phyloP scores from a whole-genome alignment of 129 eudicot genomes.

The Deinandra increscens region DNA sequence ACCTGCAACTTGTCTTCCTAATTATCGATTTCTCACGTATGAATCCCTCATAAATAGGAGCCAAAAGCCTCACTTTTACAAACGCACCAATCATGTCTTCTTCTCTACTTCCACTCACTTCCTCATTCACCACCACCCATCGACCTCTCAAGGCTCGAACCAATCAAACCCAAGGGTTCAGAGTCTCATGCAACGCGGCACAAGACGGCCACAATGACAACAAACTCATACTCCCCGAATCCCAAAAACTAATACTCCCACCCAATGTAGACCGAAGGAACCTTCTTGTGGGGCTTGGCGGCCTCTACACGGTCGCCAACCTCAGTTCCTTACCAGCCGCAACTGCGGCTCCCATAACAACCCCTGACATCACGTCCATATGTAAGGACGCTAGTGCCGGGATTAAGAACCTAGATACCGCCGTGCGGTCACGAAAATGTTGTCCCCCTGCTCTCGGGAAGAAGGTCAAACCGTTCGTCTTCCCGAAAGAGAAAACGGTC shows the following conservation, averaged over 20 bases:
- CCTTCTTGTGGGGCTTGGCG: no score
- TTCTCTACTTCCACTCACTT: neutral
- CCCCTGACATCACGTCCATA: conserved; percentile 17
- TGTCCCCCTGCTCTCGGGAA: neutral
- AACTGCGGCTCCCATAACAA: conserved; percentile 24
- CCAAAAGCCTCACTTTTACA: neutral
- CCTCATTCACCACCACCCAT: neutral
- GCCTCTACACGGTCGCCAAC: conserved; percentile 18
- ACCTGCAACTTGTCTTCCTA: no score
- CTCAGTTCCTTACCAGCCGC: neutral
- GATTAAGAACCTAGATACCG: neutral
- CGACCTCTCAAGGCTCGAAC: conserved; percentile 2
- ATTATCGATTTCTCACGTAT: neutral
- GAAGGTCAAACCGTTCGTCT: neutral
- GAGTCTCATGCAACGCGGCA: no score
- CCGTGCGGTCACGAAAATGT: neutral
- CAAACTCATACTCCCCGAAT: conserved; percentile 21
- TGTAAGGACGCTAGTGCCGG: conserved; percentile 14
- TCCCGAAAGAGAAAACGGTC: neutral
- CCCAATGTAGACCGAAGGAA: conserved; percentile 23
- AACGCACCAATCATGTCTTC: neutral
- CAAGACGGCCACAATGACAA: conserved; percentile 6
- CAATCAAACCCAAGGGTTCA: neutral
- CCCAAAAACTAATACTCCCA: conserved; percentile 7
- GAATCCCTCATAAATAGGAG: neutral